Evolutionary conservation across 208 protist genomes (phyloP).

Genomic region (Trypanosoma caninum): DNA sequence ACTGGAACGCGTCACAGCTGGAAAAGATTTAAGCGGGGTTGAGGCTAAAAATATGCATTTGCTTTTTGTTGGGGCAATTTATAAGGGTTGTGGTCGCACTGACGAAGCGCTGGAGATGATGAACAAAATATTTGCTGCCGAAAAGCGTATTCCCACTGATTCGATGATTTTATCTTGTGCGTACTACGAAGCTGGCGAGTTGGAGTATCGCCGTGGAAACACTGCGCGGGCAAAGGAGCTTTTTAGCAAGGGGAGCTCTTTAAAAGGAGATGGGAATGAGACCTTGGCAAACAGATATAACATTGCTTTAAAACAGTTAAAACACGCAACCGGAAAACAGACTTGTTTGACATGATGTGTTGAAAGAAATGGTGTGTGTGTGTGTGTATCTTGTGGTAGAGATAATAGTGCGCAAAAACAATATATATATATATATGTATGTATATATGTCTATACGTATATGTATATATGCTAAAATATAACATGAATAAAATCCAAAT

Average conservation of each 20-base stretch:
- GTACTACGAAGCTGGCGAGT: conserved; percentile 84
- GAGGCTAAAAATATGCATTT: conserved; percentile 82
- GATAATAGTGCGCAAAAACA: not conserved
- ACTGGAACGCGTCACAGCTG: conserved; percentile 57
- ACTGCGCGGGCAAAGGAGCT: conserved; percentile 63
- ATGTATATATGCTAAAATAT: not conserved
- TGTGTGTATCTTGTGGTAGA: not conserved
- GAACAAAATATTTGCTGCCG: conserved; percentile 74
- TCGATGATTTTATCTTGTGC: conserved; percentile 87
- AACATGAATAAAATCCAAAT: too few relatives aligned
- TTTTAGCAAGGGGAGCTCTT: conserved; percentile 73
- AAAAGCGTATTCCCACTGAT: conserved; percentile 76
- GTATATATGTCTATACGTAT: not conserved
- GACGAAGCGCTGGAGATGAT: conserved; percentile 52
- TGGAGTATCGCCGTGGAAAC: conserved; percentile 82
- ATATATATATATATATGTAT: conserved; percentile 1
- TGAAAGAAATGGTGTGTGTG: too few relatives aligned
- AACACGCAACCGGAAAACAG: conserved; percentile 44
- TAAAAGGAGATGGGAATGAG: conserved; percentile 89
- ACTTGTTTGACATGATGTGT: conserved; percentile 14
- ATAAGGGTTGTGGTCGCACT: conserved; percentile 76
- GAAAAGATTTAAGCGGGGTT: conserved; percentile 56
- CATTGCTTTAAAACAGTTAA: conserved; percentile 88
- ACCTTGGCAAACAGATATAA: conserved; percentile 84
- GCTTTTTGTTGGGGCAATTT: conserved; percentile 86